These are phyloP conservation scores for Lophiostoma macrostomum DNA, from an alignment of 495 filamentous ascomycete species.

Conservation along the genomic window DNA sequence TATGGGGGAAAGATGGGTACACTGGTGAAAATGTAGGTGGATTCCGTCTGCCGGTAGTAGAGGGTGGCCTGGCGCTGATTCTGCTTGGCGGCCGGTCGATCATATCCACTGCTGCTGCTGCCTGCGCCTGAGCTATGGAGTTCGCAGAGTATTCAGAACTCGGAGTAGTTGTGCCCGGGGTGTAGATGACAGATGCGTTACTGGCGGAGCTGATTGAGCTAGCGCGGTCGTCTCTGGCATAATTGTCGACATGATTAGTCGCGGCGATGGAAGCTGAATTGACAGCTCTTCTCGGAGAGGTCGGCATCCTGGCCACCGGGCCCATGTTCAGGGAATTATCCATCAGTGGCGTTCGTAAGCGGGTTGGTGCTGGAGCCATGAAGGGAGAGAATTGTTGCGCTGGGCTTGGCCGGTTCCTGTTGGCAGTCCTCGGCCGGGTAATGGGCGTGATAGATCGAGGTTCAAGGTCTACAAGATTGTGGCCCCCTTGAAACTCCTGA, in stretches of 20 bases:
- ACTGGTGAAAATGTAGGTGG: conserved; percentile 18
- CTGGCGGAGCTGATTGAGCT: conserved; percentile 12
- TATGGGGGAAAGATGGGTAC: conserved; percentile 20
- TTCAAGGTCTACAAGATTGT: conserved; percentile 25
- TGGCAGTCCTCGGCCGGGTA: conserved; percentile 34
- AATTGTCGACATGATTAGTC: neutral
- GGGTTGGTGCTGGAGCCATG: conserved; percentile 17
- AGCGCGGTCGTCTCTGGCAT: conserved; percentile 14
- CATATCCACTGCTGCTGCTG: conserved; percentile 22
- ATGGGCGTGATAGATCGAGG: conserved; percentile 35
- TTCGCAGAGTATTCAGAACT: conserved; percentile 15
- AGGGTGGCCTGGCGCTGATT: conserved; percentile 28
- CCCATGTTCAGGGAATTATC: conserved; percentile 22
- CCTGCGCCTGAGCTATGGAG: conserved; percentile 14
- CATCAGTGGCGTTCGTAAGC: conserved; percentile 26
- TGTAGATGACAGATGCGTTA: conserved; percentile 11
- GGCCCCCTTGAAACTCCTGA: conserved; percentile 18
- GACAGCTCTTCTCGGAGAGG: conserved; percentile 12
- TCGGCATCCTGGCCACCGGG: conserved; percentile 4
- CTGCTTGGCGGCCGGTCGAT: conserved; percentile 32
- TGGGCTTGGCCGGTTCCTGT: conserved; percentile 31
- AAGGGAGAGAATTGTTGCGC: conserved; percentile 27
- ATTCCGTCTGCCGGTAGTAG: conserved; percentile 25
- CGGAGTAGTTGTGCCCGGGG: conserved; percentile 15
- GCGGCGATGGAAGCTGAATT: neutral